Evolutionary conservation across 148 eudicot species (phyloP).

Genomic region (Chenopodium formosanum): DNA sequence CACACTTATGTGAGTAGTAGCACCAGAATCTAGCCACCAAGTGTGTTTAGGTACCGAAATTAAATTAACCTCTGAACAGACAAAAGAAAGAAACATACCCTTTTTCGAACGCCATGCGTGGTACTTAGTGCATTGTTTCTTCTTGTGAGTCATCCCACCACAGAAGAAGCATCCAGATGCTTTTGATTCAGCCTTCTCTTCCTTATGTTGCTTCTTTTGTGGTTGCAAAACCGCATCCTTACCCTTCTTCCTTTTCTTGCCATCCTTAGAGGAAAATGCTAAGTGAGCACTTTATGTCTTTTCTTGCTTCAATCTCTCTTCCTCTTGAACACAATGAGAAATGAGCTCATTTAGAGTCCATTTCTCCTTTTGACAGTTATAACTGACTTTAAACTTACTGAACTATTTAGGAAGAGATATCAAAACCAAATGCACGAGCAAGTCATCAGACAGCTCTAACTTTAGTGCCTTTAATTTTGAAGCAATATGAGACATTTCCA

Average conservation of each 20-base stretch:
- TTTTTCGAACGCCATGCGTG: neutral
- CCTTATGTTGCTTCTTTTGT: no score
- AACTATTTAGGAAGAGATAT: neutral
- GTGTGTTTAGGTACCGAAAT: constrained; percentile 1
- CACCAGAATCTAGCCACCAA: neutral
- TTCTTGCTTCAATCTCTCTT: neutral
- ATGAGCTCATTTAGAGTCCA: constrained; percentile 10
- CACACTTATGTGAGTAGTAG: neutral
- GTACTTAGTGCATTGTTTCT: neutral
- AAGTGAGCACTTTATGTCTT: neutral
- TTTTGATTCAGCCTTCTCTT: no score
- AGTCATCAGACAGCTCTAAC: constrained; percentile 6
- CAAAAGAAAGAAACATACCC: neutral
- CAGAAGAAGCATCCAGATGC: neutral
- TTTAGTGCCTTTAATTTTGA: constrained; percentile 2
- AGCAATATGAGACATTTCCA: neutral
- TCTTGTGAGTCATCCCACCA: no score
- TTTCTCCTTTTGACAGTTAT: constrained; percentile 4
- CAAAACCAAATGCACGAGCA: constrained; percentile 12
- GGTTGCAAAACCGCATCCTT: no score
- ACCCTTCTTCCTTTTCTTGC: no score
- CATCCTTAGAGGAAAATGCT: no score
- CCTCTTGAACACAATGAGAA: constrained; percentile 7
- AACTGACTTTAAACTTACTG: neutral
- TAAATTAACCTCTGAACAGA: neutral